Percentiles rank a stretch among this genome's conserved stretches.
These are phyloP conservation scores for Cenchrus americanus DNA, from an alignment of 176 grass and related monocot species.

Conservation along the genomic window DNA sequence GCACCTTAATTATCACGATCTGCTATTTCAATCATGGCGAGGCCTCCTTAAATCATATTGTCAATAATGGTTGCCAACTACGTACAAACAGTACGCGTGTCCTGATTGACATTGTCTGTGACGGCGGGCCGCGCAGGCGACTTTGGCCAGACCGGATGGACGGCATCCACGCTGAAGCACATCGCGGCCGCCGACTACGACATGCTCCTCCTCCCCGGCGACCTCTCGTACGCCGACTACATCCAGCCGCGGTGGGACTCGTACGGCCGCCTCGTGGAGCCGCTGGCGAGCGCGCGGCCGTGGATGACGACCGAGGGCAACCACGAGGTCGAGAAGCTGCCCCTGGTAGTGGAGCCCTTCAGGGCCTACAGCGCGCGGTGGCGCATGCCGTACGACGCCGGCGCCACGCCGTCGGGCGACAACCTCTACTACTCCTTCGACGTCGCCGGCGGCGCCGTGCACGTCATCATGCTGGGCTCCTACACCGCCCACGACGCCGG, in stretches of 20 bases:
- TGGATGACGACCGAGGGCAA: constrained; percentile 90
- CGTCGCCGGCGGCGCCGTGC: constrained; percentile 52
- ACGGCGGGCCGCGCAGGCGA: constrained; percentile 57
- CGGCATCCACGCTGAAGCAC: constrained; percentile 63
- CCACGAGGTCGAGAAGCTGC: constrained; percentile 68
- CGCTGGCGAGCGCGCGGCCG: constrained; percentile 72
- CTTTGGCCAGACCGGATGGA: constrained; percentile 72
- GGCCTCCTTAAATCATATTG: too few relatives aligned
- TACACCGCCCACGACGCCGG: constrained; percentile 48
- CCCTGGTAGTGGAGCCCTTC: constrained; percentile 38
- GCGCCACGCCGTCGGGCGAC: constrained; percentile 4
- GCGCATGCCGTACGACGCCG: constrained; percentile 61
- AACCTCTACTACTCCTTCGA: constrained; percentile 91
- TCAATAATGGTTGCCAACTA: too few relatives aligned
- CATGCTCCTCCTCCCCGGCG: constrained; percentile 64
- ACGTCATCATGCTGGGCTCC: constrained; percentile 79
- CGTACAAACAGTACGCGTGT: too few relatives aligned
- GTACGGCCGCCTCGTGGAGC: constrained; percentile 68
- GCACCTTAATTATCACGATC: too few relatives aligned
- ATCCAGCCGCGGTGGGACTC: constrained; percentile 58
- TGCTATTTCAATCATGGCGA: too few relatives aligned
- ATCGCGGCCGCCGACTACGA: constrained; percentile 55
- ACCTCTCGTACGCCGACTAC: constrained; percentile 76
- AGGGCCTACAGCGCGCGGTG: constrained; percentile 73
- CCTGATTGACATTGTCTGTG: background rate